These are phyloP conservation scores for Corymbia citriodora DNA, from an alignment of 441 rosid genomes.

Conservation along the genomic window DNA sequence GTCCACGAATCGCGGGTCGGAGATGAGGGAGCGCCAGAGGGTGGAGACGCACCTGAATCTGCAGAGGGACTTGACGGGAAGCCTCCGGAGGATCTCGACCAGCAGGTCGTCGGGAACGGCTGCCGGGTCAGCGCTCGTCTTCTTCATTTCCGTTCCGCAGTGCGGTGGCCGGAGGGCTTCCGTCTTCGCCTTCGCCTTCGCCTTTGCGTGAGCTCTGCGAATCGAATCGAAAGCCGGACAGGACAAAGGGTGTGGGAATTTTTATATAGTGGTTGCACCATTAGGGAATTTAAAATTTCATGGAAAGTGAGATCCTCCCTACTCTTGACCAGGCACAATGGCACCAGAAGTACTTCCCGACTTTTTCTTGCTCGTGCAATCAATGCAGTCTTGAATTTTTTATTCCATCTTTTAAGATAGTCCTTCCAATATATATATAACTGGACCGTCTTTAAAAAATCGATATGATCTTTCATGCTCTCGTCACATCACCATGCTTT, in stretches of 20 bases:
- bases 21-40: background rate
- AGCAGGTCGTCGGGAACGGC: background rate
- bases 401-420: too few relatives aligned
- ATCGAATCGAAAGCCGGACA: background rate
- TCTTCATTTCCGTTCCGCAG: background rate
- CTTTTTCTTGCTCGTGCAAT: background rate
- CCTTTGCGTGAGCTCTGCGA: background rate
- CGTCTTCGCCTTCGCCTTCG: background rate
- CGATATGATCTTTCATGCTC: too few relatives aligned
- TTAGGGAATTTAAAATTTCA: background rate
- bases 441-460: too few relatives aligned
- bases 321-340: background rate
- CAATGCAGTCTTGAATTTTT: background rate
- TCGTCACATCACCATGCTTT: too few relatives aligned
- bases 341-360: background rate
- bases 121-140: background rate
- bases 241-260: background rate
- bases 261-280: fast-evolving
- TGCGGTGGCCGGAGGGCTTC: background rate
- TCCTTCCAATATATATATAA: too few relatives aligned
- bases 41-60: background rate
- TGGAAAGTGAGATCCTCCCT: background rate
- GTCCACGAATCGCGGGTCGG: background rate
- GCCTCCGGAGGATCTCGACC: background rate
- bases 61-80: background rate